These are phyloP conservation scores for Fusarium haematococcum DNA, from an alignment of 2,329 filamentous ascomycete genomes.

Conservation along the genomic window DNA sequence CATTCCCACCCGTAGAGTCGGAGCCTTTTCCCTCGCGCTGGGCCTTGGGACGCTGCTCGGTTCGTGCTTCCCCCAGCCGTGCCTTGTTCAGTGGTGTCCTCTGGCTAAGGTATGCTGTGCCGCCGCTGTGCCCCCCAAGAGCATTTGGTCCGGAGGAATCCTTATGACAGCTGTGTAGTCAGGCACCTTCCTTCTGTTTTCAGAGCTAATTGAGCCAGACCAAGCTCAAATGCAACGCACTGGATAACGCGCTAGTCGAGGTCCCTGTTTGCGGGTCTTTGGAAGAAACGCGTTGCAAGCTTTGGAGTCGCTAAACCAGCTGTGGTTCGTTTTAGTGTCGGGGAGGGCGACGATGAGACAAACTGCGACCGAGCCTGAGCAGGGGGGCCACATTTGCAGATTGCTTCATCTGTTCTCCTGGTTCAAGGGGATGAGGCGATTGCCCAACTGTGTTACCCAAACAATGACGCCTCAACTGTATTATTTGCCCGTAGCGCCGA, in stretches of 20 bases:
- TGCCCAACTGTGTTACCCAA: slow-evolving; percentile 23
- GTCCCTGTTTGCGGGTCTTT: slow-evolving; percentile 34
- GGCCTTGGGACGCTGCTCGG: slow-evolving; percentile 8
- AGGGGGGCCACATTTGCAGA: slow-evolving; percentile 36
- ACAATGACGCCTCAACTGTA: slow-evolving; percentile 37
- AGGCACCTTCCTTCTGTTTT: slow-evolving; percentile 16
- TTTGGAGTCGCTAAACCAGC: slow-evolving; percentile 32
- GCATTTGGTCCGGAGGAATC: not conserved
- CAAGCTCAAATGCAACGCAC: slow-evolving; percentile 25
- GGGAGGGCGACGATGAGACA: slow-evolving; percentile 38
- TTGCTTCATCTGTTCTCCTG: slow-evolving; percentile 39
- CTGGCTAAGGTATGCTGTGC: slow-evolving; percentile 15
- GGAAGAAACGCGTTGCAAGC: slow-evolving; percentile 36
- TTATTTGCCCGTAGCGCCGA: slow-evolving; percentile 30
- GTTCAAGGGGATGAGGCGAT: slow-evolving; percentile 12
- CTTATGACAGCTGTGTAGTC: not conserved
- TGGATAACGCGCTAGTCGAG: slow-evolving; percentile 31
- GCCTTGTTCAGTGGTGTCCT: slow-evolving; percentile 1
- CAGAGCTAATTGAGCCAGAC: slow-evolving; percentile 5
- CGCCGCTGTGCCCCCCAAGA: slow-evolving; percentile 8
- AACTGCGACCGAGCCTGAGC: slow-evolving; percentile 19
- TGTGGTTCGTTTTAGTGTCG: slow-evolving; percentile 43
- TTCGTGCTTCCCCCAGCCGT: slow-evolving; percentile 26
- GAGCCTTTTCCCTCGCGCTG: slow-evolving; percentile 19
- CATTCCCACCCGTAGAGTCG: slow-evolving; percentile 36